Evolutionary conservation across 352 stramenopile species (phyloP).

Genomic region (Globisporangium paddicum): DNA sequence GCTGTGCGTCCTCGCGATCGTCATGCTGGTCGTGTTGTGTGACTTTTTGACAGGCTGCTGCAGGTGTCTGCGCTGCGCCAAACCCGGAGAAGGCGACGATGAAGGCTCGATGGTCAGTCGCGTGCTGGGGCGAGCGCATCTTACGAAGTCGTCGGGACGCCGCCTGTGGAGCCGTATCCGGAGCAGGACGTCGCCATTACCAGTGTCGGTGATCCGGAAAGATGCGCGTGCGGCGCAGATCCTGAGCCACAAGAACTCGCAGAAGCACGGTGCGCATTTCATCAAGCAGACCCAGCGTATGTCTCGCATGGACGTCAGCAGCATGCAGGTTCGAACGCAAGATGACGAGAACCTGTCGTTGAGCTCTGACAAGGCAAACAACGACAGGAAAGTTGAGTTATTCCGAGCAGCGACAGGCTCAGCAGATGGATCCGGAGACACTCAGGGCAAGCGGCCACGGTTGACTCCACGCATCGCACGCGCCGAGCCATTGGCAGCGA

Average conservation of each 20-base stretch:
- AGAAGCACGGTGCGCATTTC: slow-evolving; percentile 60
- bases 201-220: slow-evolving; percentile 62
- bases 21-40: slow-evolving; percentile 25
- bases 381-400: not conserved
- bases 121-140: slow-evolving; percentile 7
- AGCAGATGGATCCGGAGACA: not conserved
- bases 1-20: slow-evolving; percentile 22
- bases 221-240: slow-evolving; percentile 58
- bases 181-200: slow-evolving; percentile 43
- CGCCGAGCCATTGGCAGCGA: not conserved
- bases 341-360: not conserved
- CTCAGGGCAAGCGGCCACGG: not conserved
- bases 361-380: slow-evolving; percentile 1
- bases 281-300: slow-evolving; percentile 69
- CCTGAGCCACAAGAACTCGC: slow-evolving; percentile 71
- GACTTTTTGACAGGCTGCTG: slow-evolving; percentile 18
- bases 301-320: slow-evolving; percentile 33
- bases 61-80: slow-evolving; percentile 11
- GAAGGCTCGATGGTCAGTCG: slow-evolving; percentile 18
- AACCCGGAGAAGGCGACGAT: not conserved
- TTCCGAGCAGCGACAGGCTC: not conserved
- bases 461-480: not conserved
- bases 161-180: slow-evolving; percentile 4
- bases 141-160: slow-evolving; percentile 11
- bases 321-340: not conserved